Evolutionary conservation across 176 grass and related monocot genomes (phyloP).

Genomic region (Elaeis guineensis): DNA sequence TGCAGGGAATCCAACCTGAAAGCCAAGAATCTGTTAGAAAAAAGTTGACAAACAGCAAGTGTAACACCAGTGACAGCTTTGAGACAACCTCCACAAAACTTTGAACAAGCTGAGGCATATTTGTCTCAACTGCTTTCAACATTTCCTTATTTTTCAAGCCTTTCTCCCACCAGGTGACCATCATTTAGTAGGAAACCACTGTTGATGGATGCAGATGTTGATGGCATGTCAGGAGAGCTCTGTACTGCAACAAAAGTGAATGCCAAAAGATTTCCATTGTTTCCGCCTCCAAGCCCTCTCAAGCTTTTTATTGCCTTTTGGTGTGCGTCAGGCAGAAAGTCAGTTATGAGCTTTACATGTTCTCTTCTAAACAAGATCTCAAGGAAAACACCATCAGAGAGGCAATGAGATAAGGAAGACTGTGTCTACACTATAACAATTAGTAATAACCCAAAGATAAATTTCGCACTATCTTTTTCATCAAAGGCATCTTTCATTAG

Average conservation of each 20-base stretch:
- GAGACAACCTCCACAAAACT: slow-evolving; percentile 55
- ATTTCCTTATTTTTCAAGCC: slow-evolving; percentile 72
- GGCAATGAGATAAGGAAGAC: slow-evolving; percentile 72
- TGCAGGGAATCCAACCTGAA: slow-evolving; percentile 62
- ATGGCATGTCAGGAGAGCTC: slow-evolving; percentile 70
- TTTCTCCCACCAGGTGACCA: slow-evolving; percentile 60
- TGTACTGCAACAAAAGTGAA: slow-evolving; percentile 95
- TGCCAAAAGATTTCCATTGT: slow-evolving; percentile 75
- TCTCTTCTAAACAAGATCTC: slow-evolving; percentile 76
- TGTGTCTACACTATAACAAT: slow-evolving; percentile 55
- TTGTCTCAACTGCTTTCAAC: slow-evolving; percentile 62
- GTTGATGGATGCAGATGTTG: slow-evolving; percentile 73
- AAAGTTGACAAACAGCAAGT: slow-evolving; percentile 5
- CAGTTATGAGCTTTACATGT: slow-evolving; percentile 56
- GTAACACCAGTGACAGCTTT: not conserved
- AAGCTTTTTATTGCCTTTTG: slow-evolving; percentile 49
- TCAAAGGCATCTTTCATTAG: slow-evolving; percentile 32
- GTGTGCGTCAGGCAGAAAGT: slow-evolving; percentile 54
- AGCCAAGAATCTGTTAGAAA: slow-evolving; percentile 2
- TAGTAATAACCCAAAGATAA: slow-evolving; percentile 59
- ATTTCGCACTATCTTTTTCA: slow-evolving; percentile 34
- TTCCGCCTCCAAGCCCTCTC: slow-evolving; percentile 77
- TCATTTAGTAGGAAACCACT: slow-evolving; percentile 85
- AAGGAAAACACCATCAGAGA: slow-evolving; percentile 63
- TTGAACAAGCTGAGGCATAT: slow-evolving; percentile 68